phyloP scores from a whole-genome alignment of 1,284 basidiomycete genomes.

The Wolfiporia cocos region DNA sequence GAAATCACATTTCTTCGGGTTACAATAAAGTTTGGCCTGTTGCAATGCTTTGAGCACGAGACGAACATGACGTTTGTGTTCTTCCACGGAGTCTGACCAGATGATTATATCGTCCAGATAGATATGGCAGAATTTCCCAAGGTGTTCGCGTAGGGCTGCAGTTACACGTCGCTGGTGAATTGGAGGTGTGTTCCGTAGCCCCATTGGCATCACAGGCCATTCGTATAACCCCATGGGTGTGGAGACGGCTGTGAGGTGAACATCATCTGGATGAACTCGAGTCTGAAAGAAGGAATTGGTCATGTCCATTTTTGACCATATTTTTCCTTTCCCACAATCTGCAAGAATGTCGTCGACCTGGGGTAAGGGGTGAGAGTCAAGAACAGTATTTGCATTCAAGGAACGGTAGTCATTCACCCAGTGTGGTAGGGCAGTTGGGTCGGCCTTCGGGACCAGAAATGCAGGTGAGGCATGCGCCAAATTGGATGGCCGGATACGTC shows the following conservation, averaged over 20 bases:
- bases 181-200: conserved; percentile 30
- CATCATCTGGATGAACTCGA: conserved; percentile 28
- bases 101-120: conserved; percentile 42
- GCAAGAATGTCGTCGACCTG: conserved; percentile 29
- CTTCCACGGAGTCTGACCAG: conserved; percentile 29
- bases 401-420: conserved; percentile 37
- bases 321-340: conserved; percentile 26
- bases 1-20: conserved; percentile 9
- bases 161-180: conserved; percentile 31
- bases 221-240: conserved; percentile 35
- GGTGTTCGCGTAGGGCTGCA: conserved; percentile 20
- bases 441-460: conserved; percentile 33
- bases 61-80: conserved; percentile 28
- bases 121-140: conserved; percentile 33
- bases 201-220: conserved; percentile 38
- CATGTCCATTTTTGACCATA: conserved; percentile 34
- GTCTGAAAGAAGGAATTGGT: conserved; percentile 39
- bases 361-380: conserved; percentile 30
- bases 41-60: conserved; percentile 17
- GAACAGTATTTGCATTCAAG: conserved; percentile 30
- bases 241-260: conserved; percentile 30
- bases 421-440: conserved; percentile 25
- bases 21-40: conserved; percentile 14
- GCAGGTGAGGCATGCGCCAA: conserved; percentile 24
- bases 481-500: conserved; percentile 10